Evolutionary conservation across 257 asterid species (phyloP).

Genomic region (Ocimum tenuiflorum): DNA sequence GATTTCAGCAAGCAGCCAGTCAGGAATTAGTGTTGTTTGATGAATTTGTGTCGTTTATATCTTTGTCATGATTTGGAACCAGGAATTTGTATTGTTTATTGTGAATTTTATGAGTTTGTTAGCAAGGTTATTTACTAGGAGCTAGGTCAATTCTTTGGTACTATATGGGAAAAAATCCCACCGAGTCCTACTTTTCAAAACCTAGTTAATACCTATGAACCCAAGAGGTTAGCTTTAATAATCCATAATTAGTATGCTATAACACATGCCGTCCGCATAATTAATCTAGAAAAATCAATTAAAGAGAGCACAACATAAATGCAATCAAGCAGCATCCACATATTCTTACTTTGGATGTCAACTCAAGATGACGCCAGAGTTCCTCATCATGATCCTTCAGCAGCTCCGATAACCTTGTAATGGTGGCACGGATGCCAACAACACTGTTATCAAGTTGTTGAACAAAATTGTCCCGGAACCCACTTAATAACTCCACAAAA

Average conservation of each 20-base stretch:
- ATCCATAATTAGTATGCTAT: background rate
- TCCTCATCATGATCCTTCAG: constrained; percentile 96
- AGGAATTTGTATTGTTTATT: too few relatives aligned
- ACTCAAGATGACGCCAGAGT: constrained; percentile 98
- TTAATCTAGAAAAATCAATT: background rate
- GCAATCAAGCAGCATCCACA: constrained; percentile 1
- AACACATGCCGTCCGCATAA: background rate
- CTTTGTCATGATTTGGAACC: too few relatives aligned
- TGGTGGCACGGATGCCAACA: constrained; percentile 92
- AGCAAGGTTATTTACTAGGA: too few relatives aligned
- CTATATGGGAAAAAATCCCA: too few relatives aligned
- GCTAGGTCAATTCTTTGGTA: too few relatives aligned
- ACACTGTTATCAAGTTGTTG: constrained; percentile 97
- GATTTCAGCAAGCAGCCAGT: too few relatives aligned
- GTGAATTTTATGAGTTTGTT: too few relatives aligned
- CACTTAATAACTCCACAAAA: constrained; percentile 89
- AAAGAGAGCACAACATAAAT: background rate
- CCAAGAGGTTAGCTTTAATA: background rate
- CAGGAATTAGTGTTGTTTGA: too few relatives aligned
- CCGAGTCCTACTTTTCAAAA: too few relatives aligned
- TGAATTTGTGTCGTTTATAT: too few relatives aligned
- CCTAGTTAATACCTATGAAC: background rate
- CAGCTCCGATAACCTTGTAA: constrained; percentile 71
- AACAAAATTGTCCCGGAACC: constrained; percentile 88
- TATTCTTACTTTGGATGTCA: constrained; percentile 67